Conservation (phyloP, 208 protist genomes). For the Leishmania arabica region DNA sequence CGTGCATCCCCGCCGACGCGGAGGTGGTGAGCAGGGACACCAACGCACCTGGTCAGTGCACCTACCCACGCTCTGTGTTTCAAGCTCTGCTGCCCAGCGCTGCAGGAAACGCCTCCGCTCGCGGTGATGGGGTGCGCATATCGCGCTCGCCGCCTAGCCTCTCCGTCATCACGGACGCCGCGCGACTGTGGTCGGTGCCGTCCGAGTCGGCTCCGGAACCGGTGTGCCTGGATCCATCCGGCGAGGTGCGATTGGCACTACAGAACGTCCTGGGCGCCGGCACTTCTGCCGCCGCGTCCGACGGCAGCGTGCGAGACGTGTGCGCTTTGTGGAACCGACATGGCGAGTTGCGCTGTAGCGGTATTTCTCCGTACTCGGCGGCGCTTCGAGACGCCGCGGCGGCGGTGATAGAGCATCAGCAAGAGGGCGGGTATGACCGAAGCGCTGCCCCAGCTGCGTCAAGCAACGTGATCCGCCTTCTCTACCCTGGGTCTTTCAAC, state of each 20-base stretch:
- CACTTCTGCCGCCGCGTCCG: background rate
- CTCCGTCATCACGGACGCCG: background rate
- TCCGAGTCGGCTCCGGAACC: constrained; percentile 8
- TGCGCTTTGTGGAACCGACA: constrained; percentile 55
- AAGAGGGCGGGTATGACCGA: background rate
- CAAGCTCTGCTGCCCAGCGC: constrained; percentile 4
- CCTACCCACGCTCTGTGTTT: constrained; percentile 7
- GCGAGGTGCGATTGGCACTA: constrained; percentile 11
- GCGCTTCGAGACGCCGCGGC: background rate
- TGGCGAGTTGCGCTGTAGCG: constrained; percentile 46
- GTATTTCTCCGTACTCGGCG: constrained; percentile 13
- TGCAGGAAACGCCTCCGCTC: background rate
- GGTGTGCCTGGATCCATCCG: constrained; percentile 8
- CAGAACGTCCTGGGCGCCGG: constrained; percentile 9
- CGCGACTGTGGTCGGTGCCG: constrained; percentile 19
- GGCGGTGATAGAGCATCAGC: background rate
- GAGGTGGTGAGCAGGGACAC: background rate
- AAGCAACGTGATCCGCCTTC: constrained; percentile 30
- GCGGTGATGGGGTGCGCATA: background rate
- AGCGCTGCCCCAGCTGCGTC: background rate
- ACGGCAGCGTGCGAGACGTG: constrained; percentile 7
- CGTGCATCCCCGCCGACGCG: constrained; percentile 7
- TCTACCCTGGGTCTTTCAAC: constrained; percentile 78
- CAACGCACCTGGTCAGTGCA: background rate
- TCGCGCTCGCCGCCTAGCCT: background rate